Evolutionary conservation across 805 yeast genomes (phyloP).

Genomic region (Yamadazyma phyllophila): DNA sequence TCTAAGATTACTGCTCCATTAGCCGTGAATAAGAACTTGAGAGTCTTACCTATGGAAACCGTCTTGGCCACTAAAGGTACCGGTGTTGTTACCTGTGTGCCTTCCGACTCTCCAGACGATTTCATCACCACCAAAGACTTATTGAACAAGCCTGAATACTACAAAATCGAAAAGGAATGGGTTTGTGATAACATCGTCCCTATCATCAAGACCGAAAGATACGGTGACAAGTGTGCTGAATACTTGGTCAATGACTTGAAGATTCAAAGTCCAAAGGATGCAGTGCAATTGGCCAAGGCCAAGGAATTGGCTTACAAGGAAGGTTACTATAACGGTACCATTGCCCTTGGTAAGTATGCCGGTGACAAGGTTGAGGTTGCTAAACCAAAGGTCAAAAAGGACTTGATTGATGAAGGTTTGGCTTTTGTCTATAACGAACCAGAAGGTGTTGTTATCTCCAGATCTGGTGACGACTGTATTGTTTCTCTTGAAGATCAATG

Average conservation of each 20-base stretch:
- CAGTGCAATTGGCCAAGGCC: conserved; percentile 82
- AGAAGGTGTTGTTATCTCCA: conserved; percentile 81
- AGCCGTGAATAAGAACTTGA: conserved; percentile 63
- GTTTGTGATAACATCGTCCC: conserved; percentile 70
- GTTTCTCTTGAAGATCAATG: conserved; percentile 98
- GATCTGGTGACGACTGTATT: conserved; percentile 96
- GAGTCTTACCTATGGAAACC: conserved; percentile 96
- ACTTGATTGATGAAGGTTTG: conserved; percentile 68
- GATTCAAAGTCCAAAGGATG: conserved; percentile 92
- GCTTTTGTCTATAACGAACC: conserved; percentile 96
- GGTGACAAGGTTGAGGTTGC: conserved; percentile 92
- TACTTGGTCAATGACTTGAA: conserved; percentile 78
- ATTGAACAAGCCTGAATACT: conserved; percentile 85
- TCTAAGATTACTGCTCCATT: conserved; percentile 84
- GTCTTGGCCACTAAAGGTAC: conserved; percentile 95
- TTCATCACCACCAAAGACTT: conserved; percentile 82
- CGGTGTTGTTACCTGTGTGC: conserved; percentile 98
- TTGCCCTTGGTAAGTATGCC: conserved; percentile 75
- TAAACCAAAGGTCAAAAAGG: conserved; percentile 81
- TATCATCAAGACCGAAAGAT: conserved; percentile 74
- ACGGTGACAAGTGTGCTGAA: conserved; percentile 88
- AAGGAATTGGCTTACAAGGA: conserved; percentile 95
- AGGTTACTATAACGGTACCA: conserved; percentile 87
- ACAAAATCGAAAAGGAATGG: conserved; percentile 84
- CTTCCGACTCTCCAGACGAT: conserved; percentile 99